Percentiles rank a stretch among this genome's conserved stretches.
These are phyloP conservation scores for Neoboletus magnificus DNA, from an alignment of 768 basidiomycete species.

Conservation along the genomic window DNA sequence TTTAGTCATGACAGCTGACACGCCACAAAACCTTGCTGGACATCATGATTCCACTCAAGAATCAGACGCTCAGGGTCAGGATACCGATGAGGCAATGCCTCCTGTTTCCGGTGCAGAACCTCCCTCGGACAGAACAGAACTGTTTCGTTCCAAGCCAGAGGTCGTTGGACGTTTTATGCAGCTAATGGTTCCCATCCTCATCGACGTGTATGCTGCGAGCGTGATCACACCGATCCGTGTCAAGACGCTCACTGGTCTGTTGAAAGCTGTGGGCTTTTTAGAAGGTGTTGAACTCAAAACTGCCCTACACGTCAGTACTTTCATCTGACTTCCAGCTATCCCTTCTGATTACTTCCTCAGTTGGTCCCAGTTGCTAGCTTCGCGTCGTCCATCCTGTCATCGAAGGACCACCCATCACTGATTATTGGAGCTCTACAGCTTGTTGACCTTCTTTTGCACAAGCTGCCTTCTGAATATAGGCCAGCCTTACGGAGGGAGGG, in stretches of 20 bases:
- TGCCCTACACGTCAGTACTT: conserved; percentile 67
- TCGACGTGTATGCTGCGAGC: conserved; percentile 99
- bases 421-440: conserved; percentile 90
- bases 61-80: conserved; percentile 40
- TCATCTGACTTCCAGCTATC: background rate
- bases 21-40: conserved; percentile 10
- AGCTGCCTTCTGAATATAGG: conserved; percentile 80
- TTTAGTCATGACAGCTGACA: conserved; percentile 21
- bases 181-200: conserved; percentile 86
- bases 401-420: conserved; percentile 83
- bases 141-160: conserved; percentile 70
- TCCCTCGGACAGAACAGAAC: conserved; percentile 59
- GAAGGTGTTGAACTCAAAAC: conserved; percentile 70
- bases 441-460: conserved; percentile 84
- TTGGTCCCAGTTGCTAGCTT: conserved; percentile 94
- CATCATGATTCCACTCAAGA: conserved; percentile 27
- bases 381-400: conserved; percentile 89
- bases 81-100: conserved; percentile 39
- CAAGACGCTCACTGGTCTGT: conserved; percentile 81
- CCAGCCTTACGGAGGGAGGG: conserved; percentile 92
- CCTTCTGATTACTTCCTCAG: conserved; percentile 38
- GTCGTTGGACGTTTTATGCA: conserved; percentile 84
- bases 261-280: conserved; percentile 90
- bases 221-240: conserved; percentile 83
- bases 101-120: conserved; percentile 33